Base-by-base conservation (phyloP, 192 early-diverging fungal species). In the Ambispora gerdemannii region DNA sequence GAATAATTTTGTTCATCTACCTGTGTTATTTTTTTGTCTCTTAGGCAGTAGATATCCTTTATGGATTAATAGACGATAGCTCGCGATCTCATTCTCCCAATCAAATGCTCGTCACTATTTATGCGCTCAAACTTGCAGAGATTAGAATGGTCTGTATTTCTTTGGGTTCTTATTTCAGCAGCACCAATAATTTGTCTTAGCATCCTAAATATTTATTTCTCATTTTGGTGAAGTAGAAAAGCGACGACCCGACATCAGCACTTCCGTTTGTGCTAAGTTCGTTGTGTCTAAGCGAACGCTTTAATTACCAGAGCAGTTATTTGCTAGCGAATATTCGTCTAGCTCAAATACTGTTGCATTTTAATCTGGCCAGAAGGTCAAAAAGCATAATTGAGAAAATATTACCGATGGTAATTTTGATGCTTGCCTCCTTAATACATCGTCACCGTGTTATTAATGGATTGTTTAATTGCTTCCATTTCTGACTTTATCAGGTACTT, bases 271-370 rank as follows among this genome's bases (percentile, higher is more conserved):
- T 70, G 36, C 27, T 70, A 43, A 60, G 36, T 31, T 60, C 68
- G 0, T 31, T 70, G 3, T 70, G 68, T 19, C 25, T 70, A 28
- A 70, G 68, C 49, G 68, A 70, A 49, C 22, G 56, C 43, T 70
- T 70, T 60, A 50, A 60, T 70, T 60, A 70, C 60, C 68, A 60
- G 49, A 70, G 56, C 49, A 60, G 68, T 15, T 70, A 60, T 60
- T 60, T 70, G n/a, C 11, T 70, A 24, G 68, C 68, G 1, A 70
- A 35, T 7, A 60, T 70, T 43, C 36, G 68, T 4, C 38, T 70
- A 13, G 55, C 68, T 1, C 55, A 70, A 27, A 70, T 70, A 22
- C 25, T 70, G 11, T 19, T 70, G 22, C 27, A 60, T 61, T 70
- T 70, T 33, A 43, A 70, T 32, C 50, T 70, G 22, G 36, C 56